These are phyloP conservation scores for Hirschioporus abietinus DNA, from an alignment of 768 basidiomycete species.

Conservation along the genomic window DNA sequence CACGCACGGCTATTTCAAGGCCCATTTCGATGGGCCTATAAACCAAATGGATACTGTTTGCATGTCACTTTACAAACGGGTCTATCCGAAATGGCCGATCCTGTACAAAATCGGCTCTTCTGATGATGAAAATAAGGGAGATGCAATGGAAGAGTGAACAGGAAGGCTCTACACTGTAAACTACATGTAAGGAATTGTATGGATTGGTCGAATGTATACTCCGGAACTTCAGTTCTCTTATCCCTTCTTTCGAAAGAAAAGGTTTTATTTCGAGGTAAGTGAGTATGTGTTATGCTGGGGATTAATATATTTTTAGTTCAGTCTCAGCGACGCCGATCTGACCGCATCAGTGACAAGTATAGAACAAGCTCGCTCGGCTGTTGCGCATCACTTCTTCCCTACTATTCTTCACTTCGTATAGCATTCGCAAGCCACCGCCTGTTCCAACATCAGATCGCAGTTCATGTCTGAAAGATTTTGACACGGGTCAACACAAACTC, in stretches of 20 bases:
- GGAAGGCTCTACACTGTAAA: background rate
- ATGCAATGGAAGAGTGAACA: constrained; percentile 21
- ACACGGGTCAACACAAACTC: background rate
- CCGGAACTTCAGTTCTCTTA: background rate
- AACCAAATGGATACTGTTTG: constrained; percentile 97
- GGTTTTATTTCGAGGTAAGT: background rate
- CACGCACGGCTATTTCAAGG: constrained; percentile 98
- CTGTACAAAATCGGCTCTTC: constrained; percentile 33
- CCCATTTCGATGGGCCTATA: constrained; percentile 88
- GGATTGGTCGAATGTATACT: too few relatives aligned
- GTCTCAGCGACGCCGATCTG: background rate
- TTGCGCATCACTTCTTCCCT: background rate
- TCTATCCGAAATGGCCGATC: constrained; percentile 83
- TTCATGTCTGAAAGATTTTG: background rate
- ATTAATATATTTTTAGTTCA: background rate
- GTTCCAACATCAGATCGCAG: background rate
- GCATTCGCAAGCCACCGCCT: background rate
- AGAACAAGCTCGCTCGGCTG: background rate
- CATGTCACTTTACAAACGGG: constrained; percentile 92
- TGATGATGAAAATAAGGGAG: constrained; percentile 8
- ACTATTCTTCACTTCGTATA: background rate
- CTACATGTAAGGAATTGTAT: background rate
- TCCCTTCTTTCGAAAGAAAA: background rate
- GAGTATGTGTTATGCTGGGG: background rate
- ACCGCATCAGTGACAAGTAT: background rate